Conservation (phyloP, 2,329 filamentous ascomycete species). For the Rachicladosporium sp. region DNA sequence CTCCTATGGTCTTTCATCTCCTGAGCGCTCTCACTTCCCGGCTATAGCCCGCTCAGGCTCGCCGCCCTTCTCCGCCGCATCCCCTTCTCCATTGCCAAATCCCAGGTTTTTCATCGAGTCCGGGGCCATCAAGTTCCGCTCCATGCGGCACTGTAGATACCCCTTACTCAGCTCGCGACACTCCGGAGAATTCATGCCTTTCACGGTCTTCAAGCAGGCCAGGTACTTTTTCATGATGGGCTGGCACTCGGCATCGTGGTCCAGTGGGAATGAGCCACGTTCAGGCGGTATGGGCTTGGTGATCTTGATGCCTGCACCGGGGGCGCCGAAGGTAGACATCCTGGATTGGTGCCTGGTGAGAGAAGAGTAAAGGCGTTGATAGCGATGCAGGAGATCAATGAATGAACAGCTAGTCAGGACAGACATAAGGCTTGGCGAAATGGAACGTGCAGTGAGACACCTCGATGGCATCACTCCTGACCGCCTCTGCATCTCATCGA, state of each 20-base stretch:
- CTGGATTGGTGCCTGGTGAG: not conserved
- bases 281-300: conserved; percentile 69
- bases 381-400: no score
- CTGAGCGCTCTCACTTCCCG: not conserved
- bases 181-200: conserved; percentile 73
- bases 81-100: conserved; percentile 43
- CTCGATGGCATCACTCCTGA: no score
- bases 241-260: conserved; percentile 95
- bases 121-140: conserved; percentile 87
- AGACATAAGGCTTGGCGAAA: no score
- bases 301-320: conserved; percentile 51
- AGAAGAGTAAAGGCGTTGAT: no score
- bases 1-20: no score
- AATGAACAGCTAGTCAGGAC: no score
- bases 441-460: no score
- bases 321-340: conserved; percentile 50
- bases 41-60: no score
- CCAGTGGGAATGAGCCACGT: conserved; percentile 88
- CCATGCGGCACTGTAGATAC: conserved; percentile 89
- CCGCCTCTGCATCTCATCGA: no score
- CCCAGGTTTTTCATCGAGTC: conserved; percentile 94
- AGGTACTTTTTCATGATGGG: conserved; percentile 76
- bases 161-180: conserved; percentile 78
- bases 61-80: not conserved
- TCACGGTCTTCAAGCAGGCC: conserved; percentile 69